Evolutionary conservation across 768 basidiomycete genomes (phyloP), one percentile per base, ranked within the genome.

Genomic region (Leccinum arenicola): DNA sequence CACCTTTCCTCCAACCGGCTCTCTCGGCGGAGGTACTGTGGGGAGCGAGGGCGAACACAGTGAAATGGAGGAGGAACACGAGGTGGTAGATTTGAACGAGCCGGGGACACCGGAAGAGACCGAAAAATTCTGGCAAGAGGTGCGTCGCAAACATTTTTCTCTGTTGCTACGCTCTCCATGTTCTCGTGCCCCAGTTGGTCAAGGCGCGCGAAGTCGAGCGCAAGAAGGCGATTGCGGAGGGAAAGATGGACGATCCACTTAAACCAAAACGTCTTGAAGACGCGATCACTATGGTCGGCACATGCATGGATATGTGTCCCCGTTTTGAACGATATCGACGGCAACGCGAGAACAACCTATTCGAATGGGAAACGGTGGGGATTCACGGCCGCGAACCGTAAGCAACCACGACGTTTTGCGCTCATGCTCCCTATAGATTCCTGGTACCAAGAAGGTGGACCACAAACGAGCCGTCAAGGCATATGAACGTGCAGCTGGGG

Each of bases 251-350:
- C 61, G 93, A 93, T 68, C 95, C 94, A 0, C 68, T 82, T 45
- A 86, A 87, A 10, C 86, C 89, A 2, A 88, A 89, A 68, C 81
- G 88, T 14, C 80, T 97, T 3, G 91, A 91, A 64, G 88, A 96
- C 63, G 95, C 95, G 17, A 94, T 95, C 56, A 88, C 88, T n/a
- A 88, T 98, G 70, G 84, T 91, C 14, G 95, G 95, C 23, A 95
- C 93, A 1, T 98, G 96, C 68, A 75, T 80, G 76, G 88, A 91
- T 60, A 97, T 98, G 94, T 98, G 95, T 70, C 95, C 95, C 3
- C 84, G 89, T 45, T 97, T 93, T 68, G 96, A 98, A 73, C 82
- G 91, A 27, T 95, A 96, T 71, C 82, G 93, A 63, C 82, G 96
- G 38, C 93, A 98, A 71, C 82, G 87, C 61, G 91, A 95, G 70